Percentiles rank a stretch among this genome's conserved stretches.
Conservation (phyloP, 1,284 basidiomycete species). For the Austropuccinia psidii region DNA sequence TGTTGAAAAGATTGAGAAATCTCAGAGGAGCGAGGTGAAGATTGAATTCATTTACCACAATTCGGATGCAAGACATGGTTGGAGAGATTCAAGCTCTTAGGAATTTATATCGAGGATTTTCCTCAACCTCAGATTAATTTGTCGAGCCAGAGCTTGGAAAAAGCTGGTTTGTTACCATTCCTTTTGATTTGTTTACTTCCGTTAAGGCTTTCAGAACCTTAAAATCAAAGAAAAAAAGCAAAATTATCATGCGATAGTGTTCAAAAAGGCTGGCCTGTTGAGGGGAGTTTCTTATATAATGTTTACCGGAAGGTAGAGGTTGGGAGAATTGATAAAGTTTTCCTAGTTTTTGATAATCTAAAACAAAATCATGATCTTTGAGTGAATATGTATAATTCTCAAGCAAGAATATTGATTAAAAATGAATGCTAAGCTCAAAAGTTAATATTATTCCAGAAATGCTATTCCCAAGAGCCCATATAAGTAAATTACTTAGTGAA, state of each 20-base stretch:
- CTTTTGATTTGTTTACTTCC: slow-evolving; percentile 62
- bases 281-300: slow-evolving; percentile 21
- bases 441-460: slow-evolving; percentile 76
- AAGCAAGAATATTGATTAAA: background rate
- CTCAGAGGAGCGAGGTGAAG: slow-evolving; percentile 74
- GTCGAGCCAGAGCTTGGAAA: slow-evolving; percentile 1
- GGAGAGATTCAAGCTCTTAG: slow-evolving; percentile 77
- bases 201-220: slow-evolving; percentile 61
- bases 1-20: slow-evolving; percentile 67
- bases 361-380: slow-evolving; percentile 13
- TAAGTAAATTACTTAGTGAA: slow-evolving; percentile 70
- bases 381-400: background rate
- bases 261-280: slow-evolving; percentile 73
- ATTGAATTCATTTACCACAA: slow-evolving; percentile 74
- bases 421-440: slow-evolving; percentile 53
- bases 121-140: slow-evolving; percentile 58
- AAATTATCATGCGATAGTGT: slow-evolving; percentile 83
- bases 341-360: slow-evolving; percentile 37
- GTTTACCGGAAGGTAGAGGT: background rate
- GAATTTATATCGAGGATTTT: slow-evolving; percentile 85
- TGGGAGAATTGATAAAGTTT: slow-evolving; percentile 22
- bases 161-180: background rate
- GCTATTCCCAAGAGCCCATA: slow-evolving; percentile 90
- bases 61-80: slow-evolving; percentile 78
- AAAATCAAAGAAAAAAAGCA: slow-evolving; percentile 59